Conservation (phyloP, 805 yeast species). For the Lipomyces sp. region DNA sequence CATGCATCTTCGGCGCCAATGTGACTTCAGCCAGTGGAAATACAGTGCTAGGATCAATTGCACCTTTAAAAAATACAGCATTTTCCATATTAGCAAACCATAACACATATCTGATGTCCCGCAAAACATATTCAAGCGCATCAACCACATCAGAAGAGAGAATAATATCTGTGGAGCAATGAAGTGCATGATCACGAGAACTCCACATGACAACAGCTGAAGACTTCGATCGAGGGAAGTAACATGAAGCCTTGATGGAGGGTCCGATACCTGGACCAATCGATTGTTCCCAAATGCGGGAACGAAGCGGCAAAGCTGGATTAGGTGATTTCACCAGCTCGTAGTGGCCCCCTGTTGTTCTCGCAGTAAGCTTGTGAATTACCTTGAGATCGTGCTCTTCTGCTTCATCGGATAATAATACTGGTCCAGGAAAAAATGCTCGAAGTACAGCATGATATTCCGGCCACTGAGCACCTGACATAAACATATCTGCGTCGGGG, state of each 20-base stretch:
- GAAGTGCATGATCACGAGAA: constrained; percentile 11
- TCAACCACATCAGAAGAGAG: not conserved
- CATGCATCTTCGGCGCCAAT: constrained; percentile 1
- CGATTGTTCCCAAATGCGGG: constrained; percentile 15
- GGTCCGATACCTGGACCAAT: constrained; percentile 6
- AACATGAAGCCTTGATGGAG: constrained; percentile 11
- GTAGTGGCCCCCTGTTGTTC: not conserved
- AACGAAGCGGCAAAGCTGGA: not conserved
- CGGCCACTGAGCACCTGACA: constrained; percentile 16
- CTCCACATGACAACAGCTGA: constrained; percentile 11
- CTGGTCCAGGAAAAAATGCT: constrained; percentile 9
- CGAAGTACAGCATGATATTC: constrained; percentile 17
- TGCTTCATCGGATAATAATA: constrained; percentile 8
- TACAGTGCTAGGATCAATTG: not conserved
- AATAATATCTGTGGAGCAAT: constrained; percentile 4
- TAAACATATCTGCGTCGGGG: constrained; percentile 17
- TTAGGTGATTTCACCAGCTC: constrained; percentile 5
- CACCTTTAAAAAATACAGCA: constrained; percentile 1
- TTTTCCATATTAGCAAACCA: not conserved
- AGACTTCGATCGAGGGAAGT: constrained; percentile 1
- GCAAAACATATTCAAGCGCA: not conserved
- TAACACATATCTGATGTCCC: not conserved
- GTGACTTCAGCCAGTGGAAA: constrained; percentile 3
- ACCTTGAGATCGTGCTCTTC: constrained; percentile 17
- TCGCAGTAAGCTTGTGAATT: constrained; percentile 11